phyloP scores from a whole-genome alignment of 305 asterid species.

The Withania somnifera region DNA sequence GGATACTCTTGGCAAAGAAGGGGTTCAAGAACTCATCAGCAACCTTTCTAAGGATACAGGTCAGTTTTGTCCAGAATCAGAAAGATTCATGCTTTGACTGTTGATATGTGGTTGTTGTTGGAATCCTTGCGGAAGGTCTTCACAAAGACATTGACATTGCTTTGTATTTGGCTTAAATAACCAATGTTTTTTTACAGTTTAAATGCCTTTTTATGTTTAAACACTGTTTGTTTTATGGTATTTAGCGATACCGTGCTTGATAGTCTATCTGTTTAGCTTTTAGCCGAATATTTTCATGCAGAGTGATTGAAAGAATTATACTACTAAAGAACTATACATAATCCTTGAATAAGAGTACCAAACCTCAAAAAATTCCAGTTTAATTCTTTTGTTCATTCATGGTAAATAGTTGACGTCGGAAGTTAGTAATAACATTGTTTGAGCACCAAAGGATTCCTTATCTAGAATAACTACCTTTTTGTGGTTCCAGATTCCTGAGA shows the following conservation, averaged over 20 bases:
- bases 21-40: conserved; percentile 66
- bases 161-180: background rate
- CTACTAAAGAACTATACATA: background rate
- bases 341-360: background rate
- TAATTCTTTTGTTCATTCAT: background rate
- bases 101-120: background rate
- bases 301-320: background rate
- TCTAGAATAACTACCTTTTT: background rate
- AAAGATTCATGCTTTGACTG: background rate
- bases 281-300: background rate
- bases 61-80: conserved; percentile 6
- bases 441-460: background rate
- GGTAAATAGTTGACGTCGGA: background rate
- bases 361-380: background rate
- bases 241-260: too few relatives aligned
- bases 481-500: background rate
- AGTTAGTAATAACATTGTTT: background rate
- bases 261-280: too few relatives aligned
- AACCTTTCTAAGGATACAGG: conserved; percentile 79
- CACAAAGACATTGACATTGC: background rate
- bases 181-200: background rate
- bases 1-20: conserved; percentile 71
- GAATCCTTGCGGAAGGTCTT: background rate
- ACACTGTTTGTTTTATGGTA: background rate
- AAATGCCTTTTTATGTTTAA: background rate